phyloP scores from a whole-genome alignment of 78 protist genomes.

The Dictyostelium firmibasis region DNA sequence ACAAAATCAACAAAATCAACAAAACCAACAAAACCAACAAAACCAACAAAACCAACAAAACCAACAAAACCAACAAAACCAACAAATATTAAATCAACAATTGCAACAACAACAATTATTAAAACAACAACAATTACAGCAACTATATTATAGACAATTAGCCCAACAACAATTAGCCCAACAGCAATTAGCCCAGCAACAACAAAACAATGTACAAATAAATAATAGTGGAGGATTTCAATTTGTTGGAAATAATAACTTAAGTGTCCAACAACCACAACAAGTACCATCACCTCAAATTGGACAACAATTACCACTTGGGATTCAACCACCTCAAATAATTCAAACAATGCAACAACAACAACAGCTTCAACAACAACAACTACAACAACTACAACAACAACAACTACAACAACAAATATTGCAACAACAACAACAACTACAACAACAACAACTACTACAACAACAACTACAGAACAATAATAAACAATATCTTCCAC shows the following conservation, averaged over 20 bases:
- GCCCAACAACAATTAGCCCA: constrained; percentile 5
- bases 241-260: not conserved
- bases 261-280: not conserved
- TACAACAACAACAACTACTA: not conserved
- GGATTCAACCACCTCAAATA: not conserved
- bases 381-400: not conserved
- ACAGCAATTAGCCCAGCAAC: not conserved
- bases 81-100: not conserved
- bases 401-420: not conserved
- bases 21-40: not conserved
- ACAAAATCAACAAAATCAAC: not conserved
- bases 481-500: not conserved
- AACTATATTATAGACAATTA: not conserved
- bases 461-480: not conserved
- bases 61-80: not conserved
- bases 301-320: not conserved
- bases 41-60: not conserved
- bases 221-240: not conserved
- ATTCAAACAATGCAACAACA: not conserved
- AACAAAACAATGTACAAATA: not conserved
- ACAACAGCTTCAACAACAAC: not conserved
- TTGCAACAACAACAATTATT: not conserved
- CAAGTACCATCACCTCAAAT: constrained; percentile 4
- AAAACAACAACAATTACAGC: not conserved
- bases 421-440: not conserved